Conservation (phyloP, 306 rosid species). For the Sophora flavescens region DNA sequence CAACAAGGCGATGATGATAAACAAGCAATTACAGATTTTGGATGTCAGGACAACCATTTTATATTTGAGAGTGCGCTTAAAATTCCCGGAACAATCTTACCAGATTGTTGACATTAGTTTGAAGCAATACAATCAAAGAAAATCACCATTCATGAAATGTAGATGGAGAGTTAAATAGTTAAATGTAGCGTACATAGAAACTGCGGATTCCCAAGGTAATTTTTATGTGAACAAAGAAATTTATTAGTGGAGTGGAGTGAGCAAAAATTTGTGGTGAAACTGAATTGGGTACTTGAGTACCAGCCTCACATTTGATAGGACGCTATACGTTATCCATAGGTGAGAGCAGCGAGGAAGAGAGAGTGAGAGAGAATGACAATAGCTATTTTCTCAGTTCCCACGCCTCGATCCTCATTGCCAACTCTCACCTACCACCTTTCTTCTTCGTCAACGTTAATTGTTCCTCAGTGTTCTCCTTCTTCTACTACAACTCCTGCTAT, state of each 20-base stretch:
- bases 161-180: neutral
- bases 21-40: constrained; percentile 49
- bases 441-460: constrained; percentile 39
- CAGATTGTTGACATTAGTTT: neutral
- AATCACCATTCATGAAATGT: neutral
- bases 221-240: too few relatives aligned
- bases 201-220: too few relatives aligned
- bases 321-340: constrained; percentile 31
- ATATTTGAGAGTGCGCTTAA: neutral
- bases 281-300: neutral
- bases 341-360: constrained; percentile 8
- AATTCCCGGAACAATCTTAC: neutral
- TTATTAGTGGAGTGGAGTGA: too few relatives aligned
- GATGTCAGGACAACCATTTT: neutral
- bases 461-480: constrained; percentile 58
- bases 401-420: constrained; percentile 51
- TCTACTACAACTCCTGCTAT: constrained; percentile 60
- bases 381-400: constrained; percentile 58
- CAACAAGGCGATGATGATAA: constrained; percentile 56
- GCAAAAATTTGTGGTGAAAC: too few relatives aligned
- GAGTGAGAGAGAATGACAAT: constrained; percentile 58
- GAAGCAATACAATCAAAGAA: constrained; percentile 2
- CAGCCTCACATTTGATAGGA: constrained; percentile 24
- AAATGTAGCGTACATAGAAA: too few relatives aligned
- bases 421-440: constrained; percentile 40